Evolutionary conservation across 345 rosid genomes (phyloP).

Genomic region (Schrenkiella parvula): DNA sequence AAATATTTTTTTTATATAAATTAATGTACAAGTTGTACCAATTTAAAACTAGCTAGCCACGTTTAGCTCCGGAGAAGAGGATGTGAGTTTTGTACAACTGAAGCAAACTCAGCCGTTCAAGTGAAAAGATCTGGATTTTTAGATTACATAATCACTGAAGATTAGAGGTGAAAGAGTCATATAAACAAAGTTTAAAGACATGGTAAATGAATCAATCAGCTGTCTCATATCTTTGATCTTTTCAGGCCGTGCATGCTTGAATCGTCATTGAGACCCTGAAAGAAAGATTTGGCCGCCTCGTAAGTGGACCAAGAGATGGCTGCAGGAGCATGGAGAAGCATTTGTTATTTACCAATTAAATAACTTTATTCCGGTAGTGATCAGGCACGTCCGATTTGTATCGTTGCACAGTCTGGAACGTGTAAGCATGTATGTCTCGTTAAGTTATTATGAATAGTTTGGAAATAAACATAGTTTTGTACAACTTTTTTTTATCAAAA

Average conservation of each 20-base stretch:
- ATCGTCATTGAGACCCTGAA: too few species aligned
- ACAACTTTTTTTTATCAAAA: constrained; percentile 14
- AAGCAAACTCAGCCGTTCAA: not conserved
- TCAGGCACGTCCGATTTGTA: not conserved
- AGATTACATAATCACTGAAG: not conserved
- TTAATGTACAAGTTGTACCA: too few species aligned
- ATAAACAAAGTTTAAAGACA: not conserved
- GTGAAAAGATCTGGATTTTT: not conserved
- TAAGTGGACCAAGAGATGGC: too few species aligned
- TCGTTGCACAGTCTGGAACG: not conserved
- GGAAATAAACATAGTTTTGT: constrained; percentile 7
- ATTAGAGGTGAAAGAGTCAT: not conserved
- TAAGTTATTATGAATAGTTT: not conserved
- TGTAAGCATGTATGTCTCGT: not conserved
- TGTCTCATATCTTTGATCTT: not conserved
- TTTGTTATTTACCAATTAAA: too few species aligned
- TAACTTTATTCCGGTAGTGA: not conserved
- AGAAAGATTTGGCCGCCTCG: too few species aligned
- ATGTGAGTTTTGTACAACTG: not conserved
- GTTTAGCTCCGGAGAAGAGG: not conserved
- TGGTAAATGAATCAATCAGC: not conserved
- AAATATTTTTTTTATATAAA: too few species aligned
- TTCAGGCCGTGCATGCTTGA: not conserved
- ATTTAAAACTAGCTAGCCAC: too few species aligned
- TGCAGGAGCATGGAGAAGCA: too few species aligned